phyloP scores from a whole-genome alignment of 179 eudicot genomes.

The Camellia oleifera region DNA sequence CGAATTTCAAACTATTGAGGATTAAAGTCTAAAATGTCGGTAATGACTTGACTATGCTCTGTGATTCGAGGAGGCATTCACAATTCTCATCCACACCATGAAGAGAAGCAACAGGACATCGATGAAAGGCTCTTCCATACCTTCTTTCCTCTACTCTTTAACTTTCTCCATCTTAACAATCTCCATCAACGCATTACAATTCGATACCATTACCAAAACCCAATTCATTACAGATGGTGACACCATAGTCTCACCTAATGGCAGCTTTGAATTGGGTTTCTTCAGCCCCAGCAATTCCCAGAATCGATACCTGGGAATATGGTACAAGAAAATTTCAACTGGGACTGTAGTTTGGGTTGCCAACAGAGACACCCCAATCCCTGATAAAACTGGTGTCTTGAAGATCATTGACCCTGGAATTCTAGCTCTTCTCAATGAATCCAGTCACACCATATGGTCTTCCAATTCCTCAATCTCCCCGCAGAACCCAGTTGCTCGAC shows the following conservation, averaged over 20 bases:
- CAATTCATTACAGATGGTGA: neutral
- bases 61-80: neutral
- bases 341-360: slow-evolving; percentile 9
- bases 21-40: no score
- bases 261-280: slow-evolving; percentile 2
- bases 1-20: neutral
- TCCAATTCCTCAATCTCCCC: neutral
- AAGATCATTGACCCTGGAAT: neutral
- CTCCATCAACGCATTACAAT: neutral
- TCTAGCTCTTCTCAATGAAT: neutral
- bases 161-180: neutral
- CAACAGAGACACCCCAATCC: neutral
- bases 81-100: no score
- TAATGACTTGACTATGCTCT: no score
- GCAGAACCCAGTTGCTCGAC: neutral
- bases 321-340: neutral
- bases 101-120: neutral
- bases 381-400: neutral
- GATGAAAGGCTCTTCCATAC: neutral
- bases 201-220: neutral
- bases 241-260: neutral
- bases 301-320: neutral
- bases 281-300: neutral
- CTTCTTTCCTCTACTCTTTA: neutral
- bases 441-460: neutral